Percentiles rank a stretch among this genome's conserved stretches.
Evolutionary conservation across 2,329 filamentous ascomycete species (phyloP).

Genomic region (Trichoderma lentiforme): DNA sequence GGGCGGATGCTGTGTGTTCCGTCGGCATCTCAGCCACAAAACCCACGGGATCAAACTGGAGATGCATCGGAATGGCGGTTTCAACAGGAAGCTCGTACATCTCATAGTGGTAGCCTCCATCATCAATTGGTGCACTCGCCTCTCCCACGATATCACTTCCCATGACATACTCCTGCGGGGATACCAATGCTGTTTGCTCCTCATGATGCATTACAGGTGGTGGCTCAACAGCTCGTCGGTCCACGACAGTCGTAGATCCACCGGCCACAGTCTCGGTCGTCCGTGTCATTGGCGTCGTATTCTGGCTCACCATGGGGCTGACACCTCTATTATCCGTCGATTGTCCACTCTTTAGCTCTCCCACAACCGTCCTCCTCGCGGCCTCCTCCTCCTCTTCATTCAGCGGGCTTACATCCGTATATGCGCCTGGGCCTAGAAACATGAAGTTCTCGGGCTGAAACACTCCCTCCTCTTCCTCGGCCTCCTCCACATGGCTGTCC

Average conservation of each 20-base stretch:
- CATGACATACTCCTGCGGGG: constrained; percentile 19
- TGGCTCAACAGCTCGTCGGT: neutral
- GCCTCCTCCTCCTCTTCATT: constrained; percentile 38
- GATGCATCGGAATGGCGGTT: constrained; percentile 22
- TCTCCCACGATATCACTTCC: constrained; percentile 8
- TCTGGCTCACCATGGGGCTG: constrained; percentile 30
- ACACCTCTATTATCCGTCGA: constrained; percentile 25
- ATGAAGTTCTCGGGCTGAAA: constrained; percentile 54
- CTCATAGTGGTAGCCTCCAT: neutral
- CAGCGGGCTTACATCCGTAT: constrained; percentile 45
- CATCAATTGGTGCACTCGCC: constrained; percentile 6
- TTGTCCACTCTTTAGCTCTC: neutral
- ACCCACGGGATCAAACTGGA: constrained; percentile 40
- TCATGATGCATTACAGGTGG: neutral
- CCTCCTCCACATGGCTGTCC: constrained; percentile 25
- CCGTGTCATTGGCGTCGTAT: constrained; percentile 29
- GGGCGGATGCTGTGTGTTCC: constrained; percentile 39
- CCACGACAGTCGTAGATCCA: neutral
- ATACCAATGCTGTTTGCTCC: neutral
- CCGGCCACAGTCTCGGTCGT: constrained; percentile 21
- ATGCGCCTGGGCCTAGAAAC: constrained; percentile 47
- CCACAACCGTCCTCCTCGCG: constrained; percentile 28
- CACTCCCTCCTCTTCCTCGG: constrained; percentile 33
- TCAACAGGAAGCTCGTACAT: constrained; percentile 33
- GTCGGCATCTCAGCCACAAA: constrained; percentile 48